Evolutionary conservation across 2,329 filamentous ascomycete species (phyloP).

Genomic region (Malbranchea zuffiana): DNA sequence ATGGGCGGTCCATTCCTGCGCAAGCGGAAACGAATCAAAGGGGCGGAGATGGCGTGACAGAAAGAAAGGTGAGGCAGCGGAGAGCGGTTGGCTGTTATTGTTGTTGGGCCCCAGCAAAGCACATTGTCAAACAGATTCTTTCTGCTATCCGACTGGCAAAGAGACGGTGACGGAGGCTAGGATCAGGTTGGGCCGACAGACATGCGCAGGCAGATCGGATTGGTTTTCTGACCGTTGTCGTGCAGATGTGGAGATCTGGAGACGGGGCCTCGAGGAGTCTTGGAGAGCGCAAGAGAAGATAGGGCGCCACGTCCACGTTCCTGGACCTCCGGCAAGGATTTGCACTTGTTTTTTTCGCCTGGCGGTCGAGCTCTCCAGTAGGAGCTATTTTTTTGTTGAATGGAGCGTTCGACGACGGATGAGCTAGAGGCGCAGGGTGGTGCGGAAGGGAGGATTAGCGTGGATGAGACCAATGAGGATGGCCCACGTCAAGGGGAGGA

Average conservation of each 20-base stretch:
- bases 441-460: constrained; percentile 7
- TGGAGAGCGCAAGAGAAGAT: background rate
- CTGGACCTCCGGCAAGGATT: constrained; percentile 5
- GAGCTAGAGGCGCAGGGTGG: constrained; percentile 8
- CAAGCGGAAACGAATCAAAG: background rate
- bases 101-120: constrained; percentile 3
- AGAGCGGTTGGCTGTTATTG: constrained; percentile 1
- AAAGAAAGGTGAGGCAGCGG: background rate
- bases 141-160: too few species aligned
- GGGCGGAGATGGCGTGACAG: background rate
- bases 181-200: constrained; percentile 10
- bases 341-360: constrained; percentile 3
- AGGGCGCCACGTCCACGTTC: constrained; percentile 10
- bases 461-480: constrained; percentile 14
- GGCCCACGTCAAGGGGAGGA: constrained; percentile 13
- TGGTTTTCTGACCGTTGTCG: too few species aligned
- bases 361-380: too few species aligned
- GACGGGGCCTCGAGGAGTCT: too few species aligned
- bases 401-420: constrained; percentile 6
- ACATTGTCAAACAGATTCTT: too few species aligned
- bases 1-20: background rate
- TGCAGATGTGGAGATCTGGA: too few species aligned
- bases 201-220: constrained; percentile 1
- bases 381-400: background rate
- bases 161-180: background rate